Base-by-base conservation (phyloP, 768 basidiomycete genomes). In the Dioszegia crocea region DNA sequence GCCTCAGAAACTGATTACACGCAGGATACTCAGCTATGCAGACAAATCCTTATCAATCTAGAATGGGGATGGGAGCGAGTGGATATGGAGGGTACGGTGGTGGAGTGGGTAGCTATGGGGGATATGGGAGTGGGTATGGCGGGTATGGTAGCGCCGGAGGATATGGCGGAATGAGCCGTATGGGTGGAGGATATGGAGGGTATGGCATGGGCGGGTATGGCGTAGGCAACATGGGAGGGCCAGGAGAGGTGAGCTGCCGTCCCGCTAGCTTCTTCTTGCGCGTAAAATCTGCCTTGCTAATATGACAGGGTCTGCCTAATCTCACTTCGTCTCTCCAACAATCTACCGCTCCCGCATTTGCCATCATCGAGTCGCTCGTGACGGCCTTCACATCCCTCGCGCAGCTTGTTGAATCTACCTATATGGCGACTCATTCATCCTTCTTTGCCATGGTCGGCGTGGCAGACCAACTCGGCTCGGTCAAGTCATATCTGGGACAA, bases 321-420 rank as follows among this genome's bases (percentile, higher is more conserved):
- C 85, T 97, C 57, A 86, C 91, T 0, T 90, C 92, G 70, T 85
- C 88, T 0, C 86, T 97, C 60, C 91, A 96, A 79, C 76, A 84
- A 5, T 88, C 89, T 10, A 99, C 94, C 1, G 87, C 89, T 54
- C 87, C 89, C 57, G 97, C 94, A 2, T 99, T 99, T 71, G 83
- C 88, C 27, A 85, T 99, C 57, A 81, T 99, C 27, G 92, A 97
- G 67, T 89, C 88, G 11, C 87, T 99, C 73, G 94, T 99, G 44
- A 89, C 91, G 68, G 96, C 93, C 3, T 94, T 98, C 78, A 82
- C 86, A 0, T 93, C 93, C 23, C 86, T 99, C 62, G 87, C 94
- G 0, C 94, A 98, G 76, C 93, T 99, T 85, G 86, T 99, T 72
- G 94, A 98, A 77, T 87, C 85, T 31, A 98, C 94, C 4, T 97